Evolutionary conservation across 306 rosid genomes (phyloP).

Genomic region (Cucumis cinereus): DNA sequence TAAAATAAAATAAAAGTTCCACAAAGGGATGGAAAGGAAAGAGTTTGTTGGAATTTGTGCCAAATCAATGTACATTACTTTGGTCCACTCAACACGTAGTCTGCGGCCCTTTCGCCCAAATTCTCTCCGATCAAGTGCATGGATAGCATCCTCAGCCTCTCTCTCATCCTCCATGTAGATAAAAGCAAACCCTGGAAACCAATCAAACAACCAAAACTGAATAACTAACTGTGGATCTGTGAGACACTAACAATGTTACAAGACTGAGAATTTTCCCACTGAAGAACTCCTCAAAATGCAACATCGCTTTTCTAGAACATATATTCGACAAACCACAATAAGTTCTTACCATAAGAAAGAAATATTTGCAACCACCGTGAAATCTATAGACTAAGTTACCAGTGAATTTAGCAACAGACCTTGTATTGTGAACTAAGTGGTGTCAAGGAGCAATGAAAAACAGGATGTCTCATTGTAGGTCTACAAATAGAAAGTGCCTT

Average conservation of each 20-base stretch:
- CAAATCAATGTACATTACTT: conserved; percentile 29
- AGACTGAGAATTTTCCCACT: conserved; percentile 9
- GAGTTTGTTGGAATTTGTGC: background rate
- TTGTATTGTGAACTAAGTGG: conserved; percentile 70
- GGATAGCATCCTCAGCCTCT: conserved; percentile 91
- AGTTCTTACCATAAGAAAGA: conserved; percentile 28
- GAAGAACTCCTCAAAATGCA: conserved; percentile 27
- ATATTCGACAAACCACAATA: conserved; percentile 27
- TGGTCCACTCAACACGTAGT: conserved; percentile 99
- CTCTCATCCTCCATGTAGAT: conserved; percentile 95
- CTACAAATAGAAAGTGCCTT: conserved; percentile 72
- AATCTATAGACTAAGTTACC: conserved; percentile 74
- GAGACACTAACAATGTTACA: background rate
- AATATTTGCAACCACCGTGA: conserved; percentile 41
- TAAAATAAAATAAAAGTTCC: background rate
- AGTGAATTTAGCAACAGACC: conserved; percentile 95
- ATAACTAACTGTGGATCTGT: background rate
- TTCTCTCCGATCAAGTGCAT: conserved; percentile 71
- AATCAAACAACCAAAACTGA: conserved; percentile 11
- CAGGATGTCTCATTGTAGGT: conserved; percentile 86
- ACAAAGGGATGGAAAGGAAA: background rate
- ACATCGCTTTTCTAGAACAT: conserved; percentile 24
- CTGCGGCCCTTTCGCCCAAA: conserved; percentile 92
- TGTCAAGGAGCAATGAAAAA: conserved; percentile 90
- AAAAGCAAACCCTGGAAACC: conserved; percentile 77